Percentiles rank a stretch among this genome's conserved stretches.
Conservation (phyloP, 2,329 filamentous ascomycete genomes). For the Penicillium sp. region DNA sequence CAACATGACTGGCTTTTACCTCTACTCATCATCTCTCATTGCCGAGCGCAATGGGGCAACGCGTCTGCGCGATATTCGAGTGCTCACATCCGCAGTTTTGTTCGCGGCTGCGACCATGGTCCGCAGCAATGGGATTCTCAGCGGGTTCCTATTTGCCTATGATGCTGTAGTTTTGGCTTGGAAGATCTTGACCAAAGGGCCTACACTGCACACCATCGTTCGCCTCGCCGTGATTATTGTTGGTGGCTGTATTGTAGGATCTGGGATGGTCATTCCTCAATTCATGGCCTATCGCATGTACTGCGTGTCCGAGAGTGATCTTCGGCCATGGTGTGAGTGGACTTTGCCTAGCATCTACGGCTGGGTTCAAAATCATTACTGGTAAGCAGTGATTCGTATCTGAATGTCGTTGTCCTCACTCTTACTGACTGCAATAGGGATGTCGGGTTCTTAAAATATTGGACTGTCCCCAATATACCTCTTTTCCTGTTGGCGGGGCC, state of each 20-base stretch:
- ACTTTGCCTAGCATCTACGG: slow-evolving; percentile 83
- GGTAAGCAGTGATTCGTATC: slow-evolving; percentile 56
- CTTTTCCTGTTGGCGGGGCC: slow-evolving; percentile 82
- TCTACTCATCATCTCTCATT: slow-evolving; percentile 58
- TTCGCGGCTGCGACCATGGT: slow-evolving; percentile 74
- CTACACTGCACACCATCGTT: slow-evolving; percentile 45
- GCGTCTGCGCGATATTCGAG: slow-evolving; percentile 45
- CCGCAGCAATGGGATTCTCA: slow-evolving; percentile 83
- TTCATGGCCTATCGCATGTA: slow-evolving; percentile 70
- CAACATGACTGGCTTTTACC: slow-evolving; percentile 69
- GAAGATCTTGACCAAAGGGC: slow-evolving; percentile 42
- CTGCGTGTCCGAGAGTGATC: slow-evolving; percentile 49
- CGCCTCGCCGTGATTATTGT: slow-evolving; percentile 60
- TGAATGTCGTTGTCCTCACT: background rate
- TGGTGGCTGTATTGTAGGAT: slow-evolving; percentile 66
- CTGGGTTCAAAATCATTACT: slow-evolving; percentile 87
- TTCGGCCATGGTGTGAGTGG: slow-evolving; percentile 72
- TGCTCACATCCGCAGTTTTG: slow-evolving; percentile 63
- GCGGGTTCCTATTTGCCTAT: slow-evolving; percentile 71
- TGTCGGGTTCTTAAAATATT: slow-evolving; percentile 83
- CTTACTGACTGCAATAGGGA: slow-evolving; percentile 59
- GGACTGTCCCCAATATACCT: slow-evolving; percentile 81
- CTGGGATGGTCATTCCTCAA: slow-evolving; percentile 72
- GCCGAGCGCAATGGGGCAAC: slow-evolving; percentile 31
- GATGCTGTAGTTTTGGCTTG: slow-evolving; percentile 53